Evolutionary conservation across 1,284 basidiomycete genomes (phyloP).

Genomic region (Thecaphora frezii): DNA sequence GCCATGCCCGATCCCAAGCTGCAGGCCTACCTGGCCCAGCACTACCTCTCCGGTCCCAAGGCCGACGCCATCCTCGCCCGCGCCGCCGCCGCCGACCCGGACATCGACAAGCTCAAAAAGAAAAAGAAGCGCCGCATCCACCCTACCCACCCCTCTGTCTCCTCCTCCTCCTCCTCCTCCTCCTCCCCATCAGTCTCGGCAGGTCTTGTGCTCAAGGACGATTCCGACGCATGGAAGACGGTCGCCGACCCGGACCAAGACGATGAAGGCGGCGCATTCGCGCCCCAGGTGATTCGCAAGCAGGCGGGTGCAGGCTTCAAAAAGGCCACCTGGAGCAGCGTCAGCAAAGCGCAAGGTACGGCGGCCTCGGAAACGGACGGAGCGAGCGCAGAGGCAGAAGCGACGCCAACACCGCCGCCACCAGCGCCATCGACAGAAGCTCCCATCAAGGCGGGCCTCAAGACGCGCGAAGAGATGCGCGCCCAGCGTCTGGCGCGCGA

Average conservation of each 20-base stretch:
- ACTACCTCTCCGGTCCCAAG: slow-evolving; percentile 94
- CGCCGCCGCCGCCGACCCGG: slow-evolving; percentile 64
- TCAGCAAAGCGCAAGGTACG: background rate
- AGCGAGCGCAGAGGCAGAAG: background rate
- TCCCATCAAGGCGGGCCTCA: slow-evolving; percentile 32
- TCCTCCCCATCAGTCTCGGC: too few relatives aligned
- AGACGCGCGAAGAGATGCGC: slow-evolving; percentile 40
- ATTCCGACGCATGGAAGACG: slow-evolving; percentile 35
- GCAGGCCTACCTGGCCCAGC: slow-evolving; percentile 63
- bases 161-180: background rate
- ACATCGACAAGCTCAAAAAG: slow-evolving; percentile 69
- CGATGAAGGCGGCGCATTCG: slow-evolving; percentile 30
- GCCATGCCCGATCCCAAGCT: slow-evolving; percentile 58
- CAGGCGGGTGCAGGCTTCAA: slow-evolving; percentile 7
- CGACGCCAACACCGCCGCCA: background rate
- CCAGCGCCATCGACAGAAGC: background rate
- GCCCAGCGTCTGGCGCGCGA: slow-evolving; percentile 31
- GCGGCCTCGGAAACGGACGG: too few relatives aligned
- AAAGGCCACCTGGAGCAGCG: slow-evolving; percentile 9
- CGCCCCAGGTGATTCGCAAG: slow-evolving; percentile 22
- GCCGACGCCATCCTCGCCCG: slow-evolving; percentile 88
- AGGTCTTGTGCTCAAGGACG: slow-evolving; percentile 47
- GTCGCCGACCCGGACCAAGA: slow-evolving; percentile 2
- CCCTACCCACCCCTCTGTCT: background rate
- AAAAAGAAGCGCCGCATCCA: slow-evolving; percentile 70